Evolutionary conservation across 768 basidiomycete genomes (phyloP), one percentile per base, ranked within the genome.

Genomic region (Kwoniella europaea): DNA sequence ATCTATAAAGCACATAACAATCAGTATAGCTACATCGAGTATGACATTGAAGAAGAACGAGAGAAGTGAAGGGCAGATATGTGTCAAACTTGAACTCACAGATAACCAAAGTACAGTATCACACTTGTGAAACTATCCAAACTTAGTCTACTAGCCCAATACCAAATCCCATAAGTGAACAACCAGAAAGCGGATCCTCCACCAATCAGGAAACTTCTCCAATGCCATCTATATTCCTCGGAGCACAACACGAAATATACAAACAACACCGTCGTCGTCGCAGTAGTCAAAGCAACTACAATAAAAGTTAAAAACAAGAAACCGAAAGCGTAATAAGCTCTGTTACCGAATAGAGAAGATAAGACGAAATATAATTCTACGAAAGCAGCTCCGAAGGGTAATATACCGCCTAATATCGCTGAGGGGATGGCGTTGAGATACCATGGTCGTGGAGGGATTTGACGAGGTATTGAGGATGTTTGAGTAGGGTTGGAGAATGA

Each of bases 161-260:
- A 84, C 85, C 93, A 93, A 10, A 94, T 78, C 2, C 94, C 95
- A 79, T 97, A 98, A 12, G 88, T 87, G 63, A 95, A 84, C 27
- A 98, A 85, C 95, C 95, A 98, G 82, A 95, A 89, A 3, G 94
- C 91, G 71, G 91, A 92, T 24, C 94, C 93, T 10, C 94, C 96
- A 44, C 96, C 96, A 41, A 90, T 91, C 71, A 95, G 77, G 87
- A 98, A 97, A 4, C 93, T 88, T 56, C 93, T 89, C 96, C 96
- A 98, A 69, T 98, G 95, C 95, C 95, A 98, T 69, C 93, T 92
- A 70, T 97, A 98, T 77, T 98, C 94, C 83, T 98, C 96, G 6
- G 93, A 91, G 72, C 95, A 98, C 16, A 98, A 87, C 63, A 89
- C 86, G 84, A 98, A 97, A 84, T 98, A 86, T 27, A 74, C 74